phyloP scores from a whole-genome alignment of 2,329 filamentous ascomycete genomes.

The Cladophialophora immunda region DNA sequence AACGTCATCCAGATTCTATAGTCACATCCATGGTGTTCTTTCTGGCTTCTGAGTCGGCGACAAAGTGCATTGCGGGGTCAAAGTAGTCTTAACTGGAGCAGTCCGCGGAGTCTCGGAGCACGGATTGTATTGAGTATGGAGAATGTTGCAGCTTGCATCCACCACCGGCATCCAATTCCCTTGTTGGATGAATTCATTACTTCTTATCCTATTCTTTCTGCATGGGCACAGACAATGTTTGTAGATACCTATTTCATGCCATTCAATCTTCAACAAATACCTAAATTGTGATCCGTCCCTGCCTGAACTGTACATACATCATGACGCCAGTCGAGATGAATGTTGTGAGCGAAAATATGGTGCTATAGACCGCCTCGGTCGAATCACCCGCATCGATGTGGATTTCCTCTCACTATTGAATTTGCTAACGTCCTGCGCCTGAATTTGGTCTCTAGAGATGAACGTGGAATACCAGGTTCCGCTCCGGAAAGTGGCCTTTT shows the following conservation, averaged over 20 bases:
- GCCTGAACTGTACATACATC: not conserved
- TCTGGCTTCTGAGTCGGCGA: not conserved
- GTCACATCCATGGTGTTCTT: too few species aligned
- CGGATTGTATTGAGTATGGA: not conserved
- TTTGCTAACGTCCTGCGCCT: not conserved
- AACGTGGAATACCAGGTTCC: not conserved
- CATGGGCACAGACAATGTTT: not conserved
- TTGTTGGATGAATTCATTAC: not conserved
- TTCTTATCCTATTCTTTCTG: not conserved
- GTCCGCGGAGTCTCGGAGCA: not conserved
- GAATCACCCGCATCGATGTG: not conserved
- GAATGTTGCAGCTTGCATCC: not conserved
- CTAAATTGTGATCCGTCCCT: not conserved
- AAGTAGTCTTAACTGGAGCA: not conserved
- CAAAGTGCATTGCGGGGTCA: not conserved
- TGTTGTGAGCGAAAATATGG: not conserved
- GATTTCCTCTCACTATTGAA: not conserved
- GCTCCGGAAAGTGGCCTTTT: slow-evolving; percentile 15
- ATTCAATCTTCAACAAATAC: not conserved
- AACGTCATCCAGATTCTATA: not conserved
- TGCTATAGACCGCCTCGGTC: not conserved
- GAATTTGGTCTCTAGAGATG: not conserved
- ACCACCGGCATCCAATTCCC: not conserved
- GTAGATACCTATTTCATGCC: not conserved
- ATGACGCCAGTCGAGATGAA: not conserved